Base-by-base conservation (phyloP, 495 filamentous ascomycete genomes). In the Tuber indicum region DNA sequence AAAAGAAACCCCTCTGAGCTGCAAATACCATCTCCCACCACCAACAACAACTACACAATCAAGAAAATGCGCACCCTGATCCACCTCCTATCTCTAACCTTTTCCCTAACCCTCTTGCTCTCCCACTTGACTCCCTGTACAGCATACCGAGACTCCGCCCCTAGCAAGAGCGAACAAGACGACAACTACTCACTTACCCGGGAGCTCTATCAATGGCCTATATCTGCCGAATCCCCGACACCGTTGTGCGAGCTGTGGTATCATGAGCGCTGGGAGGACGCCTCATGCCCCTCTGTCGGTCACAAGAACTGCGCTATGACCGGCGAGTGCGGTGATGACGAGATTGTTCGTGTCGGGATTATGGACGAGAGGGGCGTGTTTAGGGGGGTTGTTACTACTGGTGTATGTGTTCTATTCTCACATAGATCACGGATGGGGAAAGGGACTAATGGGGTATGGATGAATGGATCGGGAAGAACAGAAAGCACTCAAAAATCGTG, bases 311-410 rank as follows among this genome's bases (percentile, higher is more conserved):
- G 58, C 26, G 58, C 58, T 17, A 36, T 66, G 26, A 72, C 71
- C 6, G 77, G 78, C 14, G 52, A 78, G 47, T 81, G 75, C 43
- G 72, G 26, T 6, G 79, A 78, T 46, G 75, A 74, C 17, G 78
- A 76, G 45, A 52, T 80, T 76, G 77, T 80, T n/a, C 75, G 78
- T 66, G 78, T 80, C 44, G 78, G 79, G 26, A 75, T 81, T 32
- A 70, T 69, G 79, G 66, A 81, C 62, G 79, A 73, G 69, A 70
- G 78, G 23, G 75, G 72, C n/a, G 69, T 72, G 36, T 75, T 62
- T 43, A 76, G 76, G 17, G 79, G 79, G 43, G 72, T 74, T 66
- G 75, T 72, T 36, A 81, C 72, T 52, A 26, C 70, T 52, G 71
- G 78, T 52, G 75, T 81, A 73, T 72, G 79, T 81, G 47, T 19